These are phyloP conservation scores for Ogataea ganodermae DNA, from an alignment of 805 yeast species.

Conservation along the genomic window DNA sequence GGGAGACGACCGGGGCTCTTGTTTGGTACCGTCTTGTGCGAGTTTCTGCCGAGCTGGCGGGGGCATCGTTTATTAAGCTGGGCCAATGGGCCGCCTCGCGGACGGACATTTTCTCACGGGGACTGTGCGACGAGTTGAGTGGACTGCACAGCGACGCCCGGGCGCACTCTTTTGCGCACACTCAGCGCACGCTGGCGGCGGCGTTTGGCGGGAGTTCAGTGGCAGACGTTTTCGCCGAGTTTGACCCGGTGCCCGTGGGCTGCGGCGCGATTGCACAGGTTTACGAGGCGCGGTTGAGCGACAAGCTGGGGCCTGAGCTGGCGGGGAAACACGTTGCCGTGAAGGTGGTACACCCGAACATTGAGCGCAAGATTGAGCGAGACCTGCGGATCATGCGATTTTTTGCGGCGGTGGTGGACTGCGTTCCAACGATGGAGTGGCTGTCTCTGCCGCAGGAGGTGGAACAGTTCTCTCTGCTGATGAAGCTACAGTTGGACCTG, in stretches of 20 bases:
- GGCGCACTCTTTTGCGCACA: slow-evolving; percentile 64
- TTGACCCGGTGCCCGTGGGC: slow-evolving; percentile 76
- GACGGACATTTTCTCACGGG: slow-evolving; percentile 85
- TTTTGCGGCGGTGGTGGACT: slow-evolving; percentile 70
- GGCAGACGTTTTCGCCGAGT: slow-evolving; percentile 80
- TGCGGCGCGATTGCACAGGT: slow-evolving; percentile 99
- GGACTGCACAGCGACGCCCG: slow-evolving; percentile 80
- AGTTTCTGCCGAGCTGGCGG: slow-evolving; percentile 75
- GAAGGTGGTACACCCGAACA: slow-evolving; percentile 90
- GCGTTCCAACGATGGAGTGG: slow-evolving; percentile 97
- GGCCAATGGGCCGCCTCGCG: slow-evolving; percentile 99
- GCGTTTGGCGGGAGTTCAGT: slow-evolving; percentile 57
- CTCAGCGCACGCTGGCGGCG: slow-evolving; percentile 56
- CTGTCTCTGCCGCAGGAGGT: slow-evolving; percentile 93
- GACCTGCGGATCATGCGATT: slow-evolving; percentile 83
- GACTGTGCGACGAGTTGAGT: slow-evolving; percentile 74
- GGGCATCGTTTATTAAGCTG: slow-evolving; percentile 86
- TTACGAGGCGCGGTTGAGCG: slow-evolving; percentile 67
- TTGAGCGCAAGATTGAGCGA: slow-evolving; percentile 67
- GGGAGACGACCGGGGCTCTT: slow-evolving; percentile 60
- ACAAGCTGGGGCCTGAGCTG: slow-evolving; percentile 37
- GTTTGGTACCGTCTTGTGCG: slow-evolving; percentile 72
- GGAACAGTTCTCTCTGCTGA: slow-evolving; percentile 78
- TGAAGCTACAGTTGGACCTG: slow-evolving; percentile 86
- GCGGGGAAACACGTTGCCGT: slow-evolving; percentile 73